These are phyloP conservation scores for Fusarium haematococcum DNA, from an alignment of 2,329 filamentous ascomycete species.

Conservation along the genomic window DNA sequence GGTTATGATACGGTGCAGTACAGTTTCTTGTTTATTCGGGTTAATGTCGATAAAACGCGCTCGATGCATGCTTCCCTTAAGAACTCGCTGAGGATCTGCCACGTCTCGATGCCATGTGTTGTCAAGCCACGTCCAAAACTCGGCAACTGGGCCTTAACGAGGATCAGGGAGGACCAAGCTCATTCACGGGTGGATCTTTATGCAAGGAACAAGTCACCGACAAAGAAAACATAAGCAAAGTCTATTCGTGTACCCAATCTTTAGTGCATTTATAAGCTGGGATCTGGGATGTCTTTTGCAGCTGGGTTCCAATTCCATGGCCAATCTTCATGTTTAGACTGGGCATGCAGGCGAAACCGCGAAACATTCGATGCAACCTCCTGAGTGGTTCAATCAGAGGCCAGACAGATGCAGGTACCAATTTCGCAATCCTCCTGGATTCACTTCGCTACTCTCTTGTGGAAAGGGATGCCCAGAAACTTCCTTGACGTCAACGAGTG, in stretches of 20 bases:
- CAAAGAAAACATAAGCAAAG: slow-evolving; percentile 22
- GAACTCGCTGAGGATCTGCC: background rate
- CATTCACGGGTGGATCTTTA: slow-evolving; percentile 16
- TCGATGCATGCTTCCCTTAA: background rate
- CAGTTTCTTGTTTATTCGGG: background rate
- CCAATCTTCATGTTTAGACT: slow-evolving; percentile 29
- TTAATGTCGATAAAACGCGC: background rate
- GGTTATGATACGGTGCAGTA: background rate
- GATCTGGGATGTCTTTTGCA: slow-evolving; percentile 9
- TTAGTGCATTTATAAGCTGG: slow-evolving; percentile 16
- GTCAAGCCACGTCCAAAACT: background rate
- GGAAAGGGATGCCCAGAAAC: background rate
- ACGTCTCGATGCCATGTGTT: background rate
- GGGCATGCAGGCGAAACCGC: background rate
- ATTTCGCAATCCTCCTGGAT: background rate
- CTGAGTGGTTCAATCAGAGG: slow-evolving; percentile 7
- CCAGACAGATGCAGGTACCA: background rate
- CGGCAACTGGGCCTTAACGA: background rate
- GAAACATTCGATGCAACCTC: slow-evolving; percentile 27
- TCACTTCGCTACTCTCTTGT: slow-evolving; percentile 1
- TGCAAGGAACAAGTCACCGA: slow-evolving; percentile 32
- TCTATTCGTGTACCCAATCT: slow-evolving; percentile 28
- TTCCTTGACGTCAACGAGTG: background rate
- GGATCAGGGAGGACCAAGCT: background rate
- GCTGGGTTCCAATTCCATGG: slow-evolving; percentile 11